Conservation (phyloP, 139 green algal genomes). For the Haematococcus sp. region DNA sequence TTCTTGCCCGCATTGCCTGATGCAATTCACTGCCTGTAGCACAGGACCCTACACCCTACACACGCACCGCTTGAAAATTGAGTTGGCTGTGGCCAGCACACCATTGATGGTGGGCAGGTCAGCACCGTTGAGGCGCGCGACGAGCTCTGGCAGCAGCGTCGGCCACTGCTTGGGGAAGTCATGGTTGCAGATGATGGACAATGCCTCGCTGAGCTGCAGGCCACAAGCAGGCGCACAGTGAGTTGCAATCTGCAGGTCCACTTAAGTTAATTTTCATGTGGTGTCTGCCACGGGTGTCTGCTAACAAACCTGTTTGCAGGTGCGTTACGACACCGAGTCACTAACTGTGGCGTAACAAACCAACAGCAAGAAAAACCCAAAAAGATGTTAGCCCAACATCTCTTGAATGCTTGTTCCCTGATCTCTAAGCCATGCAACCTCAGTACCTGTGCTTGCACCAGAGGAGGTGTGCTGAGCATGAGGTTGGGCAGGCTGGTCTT, state of each 20-base stretch:
- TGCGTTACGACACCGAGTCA: no score
- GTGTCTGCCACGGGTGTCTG: no score
- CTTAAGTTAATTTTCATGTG: no score
- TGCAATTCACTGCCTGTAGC: no score
- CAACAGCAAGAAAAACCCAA: no score
- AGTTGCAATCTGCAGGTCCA: neutral
- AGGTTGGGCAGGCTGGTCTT: slow-evolving; percentile 80
- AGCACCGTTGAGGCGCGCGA: neutral
- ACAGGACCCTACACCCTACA: neutral
- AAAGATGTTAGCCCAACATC: neutral
- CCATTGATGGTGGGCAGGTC: slow-evolving; percentile 72
- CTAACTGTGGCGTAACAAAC: no score
- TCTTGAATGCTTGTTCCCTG: no score
- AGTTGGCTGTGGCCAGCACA: slow-evolving; percentile 88
- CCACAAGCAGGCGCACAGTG: slow-evolving; percentile 23
- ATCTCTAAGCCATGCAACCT: neutral
- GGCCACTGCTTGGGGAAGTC: slow-evolving; percentile 93
- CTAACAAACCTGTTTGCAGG: no score
- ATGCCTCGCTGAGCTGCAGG: slow-evolving; percentile 84
- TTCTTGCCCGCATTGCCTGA: no score
- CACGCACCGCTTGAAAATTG: slow-evolving; percentile 87
- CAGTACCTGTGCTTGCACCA: slow-evolving; percentile 45
- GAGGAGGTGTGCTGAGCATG: slow-evolving; percentile 82
- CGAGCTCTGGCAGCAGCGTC: slow-evolving; percentile 87
- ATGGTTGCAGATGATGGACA: slow-evolving; percentile 84